Evolutionary conservation across 2,329 filamentous ascomycete genomes (phyloP).

Genomic region (Myrmaecium sp.): DNA sequence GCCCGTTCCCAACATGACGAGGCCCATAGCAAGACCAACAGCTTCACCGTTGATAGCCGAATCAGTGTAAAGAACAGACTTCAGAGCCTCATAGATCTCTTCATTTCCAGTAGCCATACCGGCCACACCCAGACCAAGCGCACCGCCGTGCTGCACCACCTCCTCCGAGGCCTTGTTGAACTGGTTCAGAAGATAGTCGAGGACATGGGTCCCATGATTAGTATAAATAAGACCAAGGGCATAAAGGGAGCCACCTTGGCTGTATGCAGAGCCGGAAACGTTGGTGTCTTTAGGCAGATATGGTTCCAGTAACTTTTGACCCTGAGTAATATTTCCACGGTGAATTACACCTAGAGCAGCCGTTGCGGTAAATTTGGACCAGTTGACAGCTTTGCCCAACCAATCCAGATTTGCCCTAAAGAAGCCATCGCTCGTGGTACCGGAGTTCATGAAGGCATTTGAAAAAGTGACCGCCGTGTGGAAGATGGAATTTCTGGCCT

Average conservation of each 20-base stretch:
- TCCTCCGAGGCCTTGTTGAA: constrained; percentile 69
- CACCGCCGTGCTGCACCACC: constrained; percentile 92
- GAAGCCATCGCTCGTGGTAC: constrained; percentile 95
- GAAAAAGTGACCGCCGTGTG: constrained; percentile 94
- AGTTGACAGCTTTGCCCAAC: constrained; percentile 96
- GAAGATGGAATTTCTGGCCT: constrained; percentile 95
- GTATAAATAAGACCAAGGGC: constrained; percentile 93
- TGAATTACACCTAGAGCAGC: constrained; percentile 94
- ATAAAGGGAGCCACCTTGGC: constrained; percentile 88
- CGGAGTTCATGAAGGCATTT: constrained; percentile 98
- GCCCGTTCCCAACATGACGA: constrained; percentile 97
- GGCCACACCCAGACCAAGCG: constrained; percentile 84
- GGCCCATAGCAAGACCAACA: constrained; percentile 86
- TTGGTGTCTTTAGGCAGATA: constrained; percentile 71
- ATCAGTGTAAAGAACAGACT: constrained; percentile 75
- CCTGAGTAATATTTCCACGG: constrained; percentile 83
- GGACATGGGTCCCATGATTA: constrained; percentile 84
- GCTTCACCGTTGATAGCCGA: constrained; percentile 95
- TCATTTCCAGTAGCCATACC: constrained; percentile 93
- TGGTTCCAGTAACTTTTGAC: constrained; percentile 80
- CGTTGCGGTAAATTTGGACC: constrained; percentile 98
- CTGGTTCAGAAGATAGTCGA: constrained; percentile 60
- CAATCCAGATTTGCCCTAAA: constrained; percentile 97
- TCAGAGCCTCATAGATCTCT: constrained; percentile 80
- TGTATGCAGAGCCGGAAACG: constrained; percentile 75